Conservation (phyloP, 306 rosid genomes). For the Quercus dentata region DNA sequence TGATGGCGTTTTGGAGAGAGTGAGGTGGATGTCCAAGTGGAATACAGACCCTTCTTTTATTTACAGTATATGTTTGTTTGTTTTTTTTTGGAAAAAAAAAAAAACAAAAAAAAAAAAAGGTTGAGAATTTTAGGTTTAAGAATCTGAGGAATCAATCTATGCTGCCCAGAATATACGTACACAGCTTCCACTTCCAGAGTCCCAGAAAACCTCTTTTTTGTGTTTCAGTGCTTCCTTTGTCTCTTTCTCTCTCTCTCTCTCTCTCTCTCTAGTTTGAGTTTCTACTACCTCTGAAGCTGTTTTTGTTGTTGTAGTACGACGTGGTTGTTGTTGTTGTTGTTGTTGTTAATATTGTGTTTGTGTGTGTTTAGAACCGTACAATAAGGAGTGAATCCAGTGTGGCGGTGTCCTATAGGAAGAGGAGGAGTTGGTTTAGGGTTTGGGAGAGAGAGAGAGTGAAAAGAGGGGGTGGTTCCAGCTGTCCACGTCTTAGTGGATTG, state of each 20-base stretch:
- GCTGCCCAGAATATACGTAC: constrained; percentile 7
- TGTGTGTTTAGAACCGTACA: not conserved
- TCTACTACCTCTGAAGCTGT: not conserved
- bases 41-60: constrained; percentile 19
- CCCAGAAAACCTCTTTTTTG: not conserved
- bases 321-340: not conserved
- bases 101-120: constrained; percentile 33
- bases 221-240: not conserved
- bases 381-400: constrained; percentile 21
- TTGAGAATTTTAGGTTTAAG: constrained; percentile 15
- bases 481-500: constrained; percentile 54
- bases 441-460: not conserved
- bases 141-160: constrained; percentile 5
- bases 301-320: not conserved
- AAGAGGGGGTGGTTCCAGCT: constrained; percentile 39
- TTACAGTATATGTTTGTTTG: not conserved
- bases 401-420: constrained; percentile 31
- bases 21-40: constrained; percentile 86
- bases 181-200: not conserved
- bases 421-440: constrained; percentile 30
- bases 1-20: constrained; percentile 43
- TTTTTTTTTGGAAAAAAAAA: not conserved
- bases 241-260: too few relatives aligned
- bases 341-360: not conserved
- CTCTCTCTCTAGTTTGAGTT: not conserved